Conservation (phyloP, 208 protist species). For the Herpetomonas muscarum region DNA sequence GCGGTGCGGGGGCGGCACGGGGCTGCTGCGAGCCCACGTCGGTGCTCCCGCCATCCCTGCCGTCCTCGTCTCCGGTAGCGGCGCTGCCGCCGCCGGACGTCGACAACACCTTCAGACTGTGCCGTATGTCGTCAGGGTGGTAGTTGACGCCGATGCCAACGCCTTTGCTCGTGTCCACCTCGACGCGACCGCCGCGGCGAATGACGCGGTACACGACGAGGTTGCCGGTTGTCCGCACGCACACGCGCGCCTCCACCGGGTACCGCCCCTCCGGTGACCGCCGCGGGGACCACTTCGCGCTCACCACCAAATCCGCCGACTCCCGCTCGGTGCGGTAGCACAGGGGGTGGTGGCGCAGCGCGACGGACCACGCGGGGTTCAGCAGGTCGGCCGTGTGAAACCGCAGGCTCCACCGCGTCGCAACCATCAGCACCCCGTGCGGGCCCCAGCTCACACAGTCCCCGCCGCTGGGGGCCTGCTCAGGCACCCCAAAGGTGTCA, state of each 20-base stretch:
- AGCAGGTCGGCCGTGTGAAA: slow-evolving; percentile 43
- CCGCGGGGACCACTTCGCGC: slow-evolving; percentile 59
- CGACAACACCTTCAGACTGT: background rate
- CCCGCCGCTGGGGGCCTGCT: slow-evolving; percentile 30
- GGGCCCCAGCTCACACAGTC: slow-evolving; percentile 61
- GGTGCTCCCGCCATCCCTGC: background rate
- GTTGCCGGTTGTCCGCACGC: slow-evolving; percentile 56
- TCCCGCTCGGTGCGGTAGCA: slow-evolving; percentile 17
- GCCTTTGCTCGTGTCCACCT: slow-evolving; percentile 29
- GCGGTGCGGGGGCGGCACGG: no score
- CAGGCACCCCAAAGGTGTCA: slow-evolving; percentile 40
- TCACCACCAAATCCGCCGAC: slow-evolving; percentile 28
- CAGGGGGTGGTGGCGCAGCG: slow-evolving; percentile 29
- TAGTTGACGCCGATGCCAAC: slow-evolving; percentile 30
- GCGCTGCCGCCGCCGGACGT: no score
- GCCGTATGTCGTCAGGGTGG: background rate
- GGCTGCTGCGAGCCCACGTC: background rate
- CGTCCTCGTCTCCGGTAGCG: background rate
- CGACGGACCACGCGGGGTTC: slow-evolving; percentile 23
- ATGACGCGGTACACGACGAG: slow-evolving; percentile 72
- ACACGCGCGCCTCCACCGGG: slow-evolving; percentile 56
- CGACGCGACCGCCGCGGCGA: slow-evolving; percentile 20
- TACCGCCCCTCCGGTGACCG: slow-evolving; percentile 54
- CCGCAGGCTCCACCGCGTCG: slow-evolving; percentile 49
- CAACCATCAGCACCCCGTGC: slow-evolving; percentile 79